A percentile compares a stretch with the other conserved stretches of the same genome.
Evolutionary conservation across 768 basidiomycete species (phyloP).

Genomic region (Calocera viscosa): DNA sequence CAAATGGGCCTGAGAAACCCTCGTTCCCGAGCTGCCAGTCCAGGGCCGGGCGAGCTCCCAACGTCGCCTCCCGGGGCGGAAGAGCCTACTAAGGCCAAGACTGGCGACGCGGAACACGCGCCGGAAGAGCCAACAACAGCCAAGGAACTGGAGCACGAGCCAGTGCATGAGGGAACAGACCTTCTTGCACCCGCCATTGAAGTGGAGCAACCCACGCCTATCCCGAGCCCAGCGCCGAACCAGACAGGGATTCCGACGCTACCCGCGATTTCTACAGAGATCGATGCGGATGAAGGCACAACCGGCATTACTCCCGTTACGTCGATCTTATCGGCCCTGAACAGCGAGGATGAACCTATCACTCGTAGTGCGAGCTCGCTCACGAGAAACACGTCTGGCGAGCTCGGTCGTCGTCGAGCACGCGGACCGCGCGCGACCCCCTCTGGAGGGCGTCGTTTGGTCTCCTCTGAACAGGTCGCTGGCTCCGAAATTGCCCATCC

Average conservation of each 20-base stretch:
- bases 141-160: slow-evolving; percentile 11
- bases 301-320: slow-evolving; percentile 19
- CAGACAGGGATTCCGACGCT: slow-evolving; percentile 28
- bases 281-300: background rate
- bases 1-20: slow-evolving; percentile 38
- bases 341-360: slow-evolving; percentile 24
- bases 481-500: slow-evolving; percentile 8
- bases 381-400: slow-evolving; percentile 29
- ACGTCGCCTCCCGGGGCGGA: slow-evolving; percentile 30
- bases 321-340: slow-evolving; percentile 21
- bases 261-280: slow-evolving; percentile 29
- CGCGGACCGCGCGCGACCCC: slow-evolving; percentile 37
- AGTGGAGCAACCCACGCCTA: slow-evolving; percentile 13
- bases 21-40: slow-evolving; percentile 29
- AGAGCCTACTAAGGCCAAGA: slow-evolving; percentile 25
- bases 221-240: slow-evolving; percentile 20
- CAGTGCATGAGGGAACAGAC: slow-evolving; percentile 8
- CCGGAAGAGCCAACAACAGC: slow-evolving; percentile 20
- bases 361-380: slow-evolving; percentile 38
- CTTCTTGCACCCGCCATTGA: slow-evolving; percentile 10
- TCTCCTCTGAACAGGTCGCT: background rate
- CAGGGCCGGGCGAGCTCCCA: slow-evolving; percentile 10
- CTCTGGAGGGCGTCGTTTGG: slow-evolving; percentile 23
- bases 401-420: slow-evolving; percentile 39
- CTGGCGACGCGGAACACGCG: slow-evolving; percentile 23